A percentile compares a stretch with the other conserved stretches of the same genome.
Evolutionary conservation across 2,329 filamentous ascomycete species (phyloP).

Genomic region (Paraconiothyrium brasiliense): DNA sequence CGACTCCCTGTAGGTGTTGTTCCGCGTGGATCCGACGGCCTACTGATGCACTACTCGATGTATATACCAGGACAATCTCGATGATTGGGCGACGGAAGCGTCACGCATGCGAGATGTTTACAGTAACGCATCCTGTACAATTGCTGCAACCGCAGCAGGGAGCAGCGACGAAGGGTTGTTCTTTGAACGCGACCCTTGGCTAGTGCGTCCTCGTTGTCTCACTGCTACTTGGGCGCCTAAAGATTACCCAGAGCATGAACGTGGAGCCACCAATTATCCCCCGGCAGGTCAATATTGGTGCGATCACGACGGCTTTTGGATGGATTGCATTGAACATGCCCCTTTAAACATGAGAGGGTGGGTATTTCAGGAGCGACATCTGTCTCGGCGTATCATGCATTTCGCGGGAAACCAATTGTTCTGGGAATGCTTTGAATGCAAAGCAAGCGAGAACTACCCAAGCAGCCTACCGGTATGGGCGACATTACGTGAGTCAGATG

Average conservation of each 20-base stretch:
- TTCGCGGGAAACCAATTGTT: background rate
- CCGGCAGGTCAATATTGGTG: background rate
- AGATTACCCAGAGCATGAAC: background rate
- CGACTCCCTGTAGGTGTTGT: background rate
- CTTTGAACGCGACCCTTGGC: background rate
- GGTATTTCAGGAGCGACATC: constrained; percentile 1
- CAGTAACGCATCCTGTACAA: background rate
- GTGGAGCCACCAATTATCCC: background rate
- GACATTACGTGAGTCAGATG: too few species aligned
- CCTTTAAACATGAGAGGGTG: background rate
- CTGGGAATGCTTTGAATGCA: background rate
- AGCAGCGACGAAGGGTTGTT: background rate
- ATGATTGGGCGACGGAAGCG: background rate
- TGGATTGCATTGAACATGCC: background rate
- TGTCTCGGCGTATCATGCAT: constrained; percentile 1
- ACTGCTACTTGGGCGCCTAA: background rate
- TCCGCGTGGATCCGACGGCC: background rate
- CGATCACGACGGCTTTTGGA: background rate
- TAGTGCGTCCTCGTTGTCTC: background rate
- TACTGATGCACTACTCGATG: background rate
- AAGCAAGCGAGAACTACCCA: background rate
- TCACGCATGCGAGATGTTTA: background rate
- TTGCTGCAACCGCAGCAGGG: background rate
- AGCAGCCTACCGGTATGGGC: background rate
- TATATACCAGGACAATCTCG: background rate